Conservation (phyloP, 2,329 filamentous ascomycete genomes). For the Colletotrichum cuscutae region DNA sequence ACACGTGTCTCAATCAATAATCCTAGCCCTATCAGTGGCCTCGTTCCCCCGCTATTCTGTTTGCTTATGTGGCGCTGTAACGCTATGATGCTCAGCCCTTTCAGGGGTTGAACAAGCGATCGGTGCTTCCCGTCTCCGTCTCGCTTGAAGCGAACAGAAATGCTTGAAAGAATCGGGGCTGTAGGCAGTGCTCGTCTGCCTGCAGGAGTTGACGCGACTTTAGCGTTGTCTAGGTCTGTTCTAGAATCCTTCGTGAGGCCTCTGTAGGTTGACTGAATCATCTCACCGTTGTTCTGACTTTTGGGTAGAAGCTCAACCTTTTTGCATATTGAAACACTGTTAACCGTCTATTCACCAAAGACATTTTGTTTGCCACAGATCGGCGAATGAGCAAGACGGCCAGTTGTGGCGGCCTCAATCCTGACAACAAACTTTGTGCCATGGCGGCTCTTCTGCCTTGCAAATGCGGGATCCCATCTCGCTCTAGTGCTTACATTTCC, state of each 20-base stretch:
- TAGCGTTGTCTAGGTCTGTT: neutral
- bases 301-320: neutral
- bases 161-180: neutral
- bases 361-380: neutral
- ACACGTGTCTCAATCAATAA: neutral
- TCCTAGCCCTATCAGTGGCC: neutral
- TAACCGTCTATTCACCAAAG: neutral
- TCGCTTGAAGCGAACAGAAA: neutral
- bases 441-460: conserved; percentile 9
- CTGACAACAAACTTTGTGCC: neutral
- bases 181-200: neutral
- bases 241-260: conserved; percentile 8
- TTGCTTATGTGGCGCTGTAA: conserved; percentile 3
- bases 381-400: conserved; percentile 14
- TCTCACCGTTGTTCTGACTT: neutral
- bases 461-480: neutral
- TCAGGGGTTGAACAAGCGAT: neutral
- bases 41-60: neutral
- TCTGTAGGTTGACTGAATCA: neutral
- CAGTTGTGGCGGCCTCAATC: neutral
- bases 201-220: neutral
- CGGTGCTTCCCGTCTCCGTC: neutral
- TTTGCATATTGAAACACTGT: neutral
- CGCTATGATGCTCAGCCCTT: neutral
- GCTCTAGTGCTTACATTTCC: conserved; percentile 14